Percentiles rank a stretch among this genome's conserved stretches.
phyloP scores from a whole-genome alignment of 495 filamentous ascomycete genomes.

The Neurospora sp. region DNA sequence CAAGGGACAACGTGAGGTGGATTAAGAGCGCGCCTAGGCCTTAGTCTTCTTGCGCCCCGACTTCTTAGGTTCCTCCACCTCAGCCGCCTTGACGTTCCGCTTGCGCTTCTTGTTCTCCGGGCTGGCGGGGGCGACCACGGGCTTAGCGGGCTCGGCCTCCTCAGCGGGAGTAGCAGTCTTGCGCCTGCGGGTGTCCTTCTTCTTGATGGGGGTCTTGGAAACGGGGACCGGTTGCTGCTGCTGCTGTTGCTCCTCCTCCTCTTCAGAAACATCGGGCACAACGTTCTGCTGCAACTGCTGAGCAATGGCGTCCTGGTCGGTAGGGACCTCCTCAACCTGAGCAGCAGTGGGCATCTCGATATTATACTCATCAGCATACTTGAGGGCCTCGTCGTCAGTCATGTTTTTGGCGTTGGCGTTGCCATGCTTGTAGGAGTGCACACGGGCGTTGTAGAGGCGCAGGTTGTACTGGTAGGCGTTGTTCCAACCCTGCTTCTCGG shows the following conservation, averaged over 20 bases:
- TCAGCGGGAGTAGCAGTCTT: slow-evolving; percentile 39
- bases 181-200: slow-evolving; percentile 33
- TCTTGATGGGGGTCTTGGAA: slow-evolving; percentile 43
- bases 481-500: slow-evolving; percentile 69
- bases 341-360: slow-evolving; percentile 34
- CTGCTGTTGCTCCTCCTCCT: slow-evolving; percentile 7
- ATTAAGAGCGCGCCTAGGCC: slow-evolving; percentile 11
- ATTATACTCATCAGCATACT: slow-evolving; percentile 45
- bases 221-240: slow-evolving; percentile 9
- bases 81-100: slow-evolving; percentile 37
- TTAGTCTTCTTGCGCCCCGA: slow-evolving; percentile 43
- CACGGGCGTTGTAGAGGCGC: slow-evolving; percentile 58
- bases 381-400: slow-evolving; percentile 45
- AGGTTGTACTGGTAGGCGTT: slow-evolving; percentile 66
- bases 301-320: slow-evolving; percentile 48
- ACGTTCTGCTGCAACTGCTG: slow-evolving; percentile 44
- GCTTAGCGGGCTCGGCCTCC: slow-evolving; percentile 44
- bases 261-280: slow-evolving; percentile 31
- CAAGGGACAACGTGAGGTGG: slow-evolving; percentile 6
- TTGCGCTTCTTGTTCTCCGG: slow-evolving; percentile 58
- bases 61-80: slow-evolving; percentile 42
- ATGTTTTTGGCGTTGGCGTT: slow-evolving; percentile 55
- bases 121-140: slow-evolving; percentile 38
- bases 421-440: slow-evolving; percentile 62
- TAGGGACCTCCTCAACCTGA: slow-evolving; percentile 39